Base-by-base conservation (phyloP, 306 rosid genomes). In the Lathyrus tuberosus region DNA sequence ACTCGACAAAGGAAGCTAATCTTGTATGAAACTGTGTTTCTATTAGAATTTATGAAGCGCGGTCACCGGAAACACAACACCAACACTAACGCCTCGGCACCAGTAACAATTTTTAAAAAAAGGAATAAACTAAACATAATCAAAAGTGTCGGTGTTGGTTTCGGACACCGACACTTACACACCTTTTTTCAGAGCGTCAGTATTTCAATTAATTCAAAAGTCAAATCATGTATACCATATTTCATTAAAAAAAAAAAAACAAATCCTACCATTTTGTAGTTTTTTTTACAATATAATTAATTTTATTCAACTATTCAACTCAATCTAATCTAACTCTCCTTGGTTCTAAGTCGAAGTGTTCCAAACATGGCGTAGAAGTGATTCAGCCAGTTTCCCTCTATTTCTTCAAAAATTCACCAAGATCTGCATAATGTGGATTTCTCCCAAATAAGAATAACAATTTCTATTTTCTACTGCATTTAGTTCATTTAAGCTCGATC, bases 351-450 rank as follows among this genome's bases (percentile, higher is more conserved):
- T 22, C 4, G 5, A 64, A 44, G 5, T 26, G 18, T 13, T 62
- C 68, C 35, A 42, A 20, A 20, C 12, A 62, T 33, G 0, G 12
- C 37, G 13, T 20, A 3, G 7, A 62, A 11, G 18, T 10, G 12
- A 62, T 41, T 20, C 51, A 62, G 3, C 18, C 18, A 62, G 20
- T 62, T 42, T 38, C 38, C 22, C 0, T 64, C 26, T 0, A 22
- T 64, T 64, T 24, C 40, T 42, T 64, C 0, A 15, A 8, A 64
- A 42, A 13, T 10, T 12, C 7, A 64, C 14, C 53, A 64, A 20
- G 31, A 64, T 64, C 54, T 42, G 1, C 22, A 43, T 24, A 64
- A 64, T 64, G 69, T 52, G 24, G 22, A 64, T 41, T 31, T 37
- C 15, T 62, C 16, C 22, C 0, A 18, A 37, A 37, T 40, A 62